phyloP scores from a whole-genome alignment of 306 rosid species.

The Canavalia gladiata region DNA sequence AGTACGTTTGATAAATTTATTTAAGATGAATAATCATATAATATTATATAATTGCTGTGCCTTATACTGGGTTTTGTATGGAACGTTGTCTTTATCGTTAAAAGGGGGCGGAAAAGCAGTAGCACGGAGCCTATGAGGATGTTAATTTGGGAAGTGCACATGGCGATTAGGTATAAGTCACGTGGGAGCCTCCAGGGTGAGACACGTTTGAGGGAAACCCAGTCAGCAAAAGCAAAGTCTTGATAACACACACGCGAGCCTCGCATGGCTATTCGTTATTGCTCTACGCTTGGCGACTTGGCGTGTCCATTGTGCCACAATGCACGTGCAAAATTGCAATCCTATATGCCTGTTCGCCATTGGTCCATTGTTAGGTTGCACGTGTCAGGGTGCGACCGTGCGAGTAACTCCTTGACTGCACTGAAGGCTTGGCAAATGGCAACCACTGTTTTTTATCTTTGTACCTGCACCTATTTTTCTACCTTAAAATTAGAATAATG shows the following conservation, averaged over 20 bases:
- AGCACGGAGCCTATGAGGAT: constrained; percentile 23
- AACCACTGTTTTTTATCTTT: background rate
- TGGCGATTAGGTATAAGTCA: constrained; percentile 62
- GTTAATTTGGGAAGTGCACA: constrained; percentile 56
- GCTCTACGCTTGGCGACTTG: constrained; percentile 50
- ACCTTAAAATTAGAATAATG: too few relatives aligned
- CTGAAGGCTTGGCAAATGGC: background rate
- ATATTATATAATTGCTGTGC: background rate
- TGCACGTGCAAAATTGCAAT: constrained; percentile 52
- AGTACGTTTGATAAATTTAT: background rate
- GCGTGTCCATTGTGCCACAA: constrained; percentile 27
- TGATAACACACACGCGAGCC: constrained; percentile 16
- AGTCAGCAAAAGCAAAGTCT: constrained; percentile 18
- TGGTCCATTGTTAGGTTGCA: constrained; percentile 18
- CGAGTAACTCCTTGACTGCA: constrained; percentile 3
- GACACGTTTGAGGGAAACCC: constrained; percentile 46
- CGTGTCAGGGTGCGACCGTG: constrained; percentile 9
- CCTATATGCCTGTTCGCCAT: background rate
- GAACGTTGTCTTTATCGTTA: constrained; percentile 20
- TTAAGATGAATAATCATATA: background rate
- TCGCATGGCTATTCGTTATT: constrained; percentile 12
- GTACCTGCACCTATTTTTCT: too few relatives aligned
- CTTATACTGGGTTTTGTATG: background rate
- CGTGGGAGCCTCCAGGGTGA: constrained; percentile 33
- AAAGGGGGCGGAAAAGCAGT: constrained; percentile 37